Percentiles rank a stretch among this genome's conserved stretches.
These are phyloP conservation scores for Dryadomyces quercivorus DNA, from an alignment of 2,329 filamentous ascomycete genomes.

Conservation along the genomic window DNA sequence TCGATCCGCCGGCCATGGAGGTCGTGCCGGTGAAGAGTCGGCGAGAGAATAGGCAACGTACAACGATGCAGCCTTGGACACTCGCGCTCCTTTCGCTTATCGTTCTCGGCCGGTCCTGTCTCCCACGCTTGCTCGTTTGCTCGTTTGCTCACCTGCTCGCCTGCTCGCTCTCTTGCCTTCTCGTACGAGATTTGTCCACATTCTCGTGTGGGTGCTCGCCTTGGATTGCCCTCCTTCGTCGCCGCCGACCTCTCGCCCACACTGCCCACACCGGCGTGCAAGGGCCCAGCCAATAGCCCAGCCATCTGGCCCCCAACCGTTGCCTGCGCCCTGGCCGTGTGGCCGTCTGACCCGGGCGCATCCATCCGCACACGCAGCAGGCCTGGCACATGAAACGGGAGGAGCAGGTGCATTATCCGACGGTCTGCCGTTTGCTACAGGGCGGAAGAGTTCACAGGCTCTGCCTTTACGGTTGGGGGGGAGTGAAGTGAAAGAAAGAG, in stretches of 20 bases:
- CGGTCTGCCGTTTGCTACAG: neutral
- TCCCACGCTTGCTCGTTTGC: too few species aligned
- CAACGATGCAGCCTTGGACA: too few species aligned
- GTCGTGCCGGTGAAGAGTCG: too few species aligned
- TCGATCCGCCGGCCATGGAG: too few species aligned
- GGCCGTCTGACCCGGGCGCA: neutral
- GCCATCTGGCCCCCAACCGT: neutral
- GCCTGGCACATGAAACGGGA: neutral
- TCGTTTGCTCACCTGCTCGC: too few species aligned
- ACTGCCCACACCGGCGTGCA: neutral
- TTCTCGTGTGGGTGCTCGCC: neutral
- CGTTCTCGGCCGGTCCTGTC: neutral
- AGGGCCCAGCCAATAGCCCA: neutral
- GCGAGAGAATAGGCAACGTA: too few species aligned
- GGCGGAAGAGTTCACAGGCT: neutral
- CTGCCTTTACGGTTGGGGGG: too few species aligned
- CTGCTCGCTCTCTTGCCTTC: too few species aligned
- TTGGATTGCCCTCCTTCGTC: neutral
- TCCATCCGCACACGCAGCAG: neutral
- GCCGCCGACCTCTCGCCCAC: neutral
- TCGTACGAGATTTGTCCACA: neutral
- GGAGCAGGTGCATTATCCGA: neutral
- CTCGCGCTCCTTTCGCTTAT: too few species aligned
- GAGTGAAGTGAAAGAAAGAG: too few species aligned
- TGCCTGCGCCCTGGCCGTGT: neutral